Evolutionary conservation across 2,329 filamentous ascomycete species (phyloP).

Genomic region (Lasiodiplodia theobromae): DNA sequence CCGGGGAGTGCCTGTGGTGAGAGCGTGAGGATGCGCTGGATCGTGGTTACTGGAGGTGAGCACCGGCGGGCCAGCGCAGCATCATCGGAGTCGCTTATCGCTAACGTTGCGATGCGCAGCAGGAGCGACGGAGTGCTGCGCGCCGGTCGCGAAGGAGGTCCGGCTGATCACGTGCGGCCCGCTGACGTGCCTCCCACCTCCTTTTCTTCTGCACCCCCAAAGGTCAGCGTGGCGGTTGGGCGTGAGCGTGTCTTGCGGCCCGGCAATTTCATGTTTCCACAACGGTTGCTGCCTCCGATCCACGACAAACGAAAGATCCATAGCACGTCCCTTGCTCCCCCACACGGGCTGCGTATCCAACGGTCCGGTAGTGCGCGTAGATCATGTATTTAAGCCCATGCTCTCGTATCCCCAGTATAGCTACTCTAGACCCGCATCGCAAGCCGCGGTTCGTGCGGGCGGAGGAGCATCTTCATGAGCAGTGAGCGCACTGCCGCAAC

Average conservation of each 20-base stretch:
- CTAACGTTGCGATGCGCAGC: conserved; percentile 16
- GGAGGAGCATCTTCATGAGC: not conserved
- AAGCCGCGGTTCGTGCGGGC: not conserved
- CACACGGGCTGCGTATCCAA: conserved; percentile 10
- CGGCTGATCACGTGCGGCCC: conserved; percentile 8
- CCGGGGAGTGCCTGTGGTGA: not conserved
- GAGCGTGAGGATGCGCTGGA: conserved; percentile 1
- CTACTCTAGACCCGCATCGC: conserved; percentile 2
- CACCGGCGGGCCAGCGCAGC: conserved; percentile 25
- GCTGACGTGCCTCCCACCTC: conserved; percentile 10
- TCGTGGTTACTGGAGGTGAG: conserved; percentile 16
- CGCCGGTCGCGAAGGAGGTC: conserved; percentile 12
- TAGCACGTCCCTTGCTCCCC: conserved; percentile 2
- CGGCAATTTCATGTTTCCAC: not conserved
- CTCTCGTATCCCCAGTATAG: conserved; percentile 13
- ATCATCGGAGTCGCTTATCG: conserved; percentile 15
- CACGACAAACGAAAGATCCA: conserved; percentile 2
- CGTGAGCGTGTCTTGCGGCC: not conserved
- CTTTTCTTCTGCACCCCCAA: not conserved
- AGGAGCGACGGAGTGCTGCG: conserved; percentile 15
- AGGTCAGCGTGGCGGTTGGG: conserved; percentile 13
- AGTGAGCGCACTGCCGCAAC: not conserved
- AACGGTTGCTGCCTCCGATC: conserved; percentile 10
- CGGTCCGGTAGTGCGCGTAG: conserved; percentile 25
- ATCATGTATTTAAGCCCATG: conserved; percentile 17